Conservation (phyloP, 177 flowering plant species). For the Vitis hybrid region DNA sequence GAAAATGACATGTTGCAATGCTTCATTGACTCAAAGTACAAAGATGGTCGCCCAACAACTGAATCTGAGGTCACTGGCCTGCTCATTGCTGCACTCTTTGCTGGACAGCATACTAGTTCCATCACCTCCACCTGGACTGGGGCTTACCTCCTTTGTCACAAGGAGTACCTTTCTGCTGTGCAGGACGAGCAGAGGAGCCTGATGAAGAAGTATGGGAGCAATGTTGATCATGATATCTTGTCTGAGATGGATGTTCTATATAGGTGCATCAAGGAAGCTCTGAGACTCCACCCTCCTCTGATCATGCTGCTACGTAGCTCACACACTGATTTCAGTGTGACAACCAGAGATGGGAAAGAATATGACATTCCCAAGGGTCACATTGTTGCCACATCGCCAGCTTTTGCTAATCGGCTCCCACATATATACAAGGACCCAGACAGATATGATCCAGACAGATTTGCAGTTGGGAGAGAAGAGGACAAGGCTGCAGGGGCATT, state of each 20-base stretch:
- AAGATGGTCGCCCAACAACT: constrained; percentile 90
- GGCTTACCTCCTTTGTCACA: constrained; percentile 74
- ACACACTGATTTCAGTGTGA: constrained; percentile 81
- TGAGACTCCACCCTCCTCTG: constrained; percentile 96
- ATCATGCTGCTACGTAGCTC: constrained; percentile 84
- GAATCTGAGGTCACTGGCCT: constrained; percentile 92
- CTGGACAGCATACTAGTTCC: constrained; percentile 98
- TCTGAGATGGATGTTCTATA: constrained; percentile 92
- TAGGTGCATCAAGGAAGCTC: constrained; percentile 88
- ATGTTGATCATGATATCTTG: constrained; percentile 78
- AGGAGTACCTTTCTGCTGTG: constrained; percentile 58
- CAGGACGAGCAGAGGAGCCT: constrained; percentile 74
- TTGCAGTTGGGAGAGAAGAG: constrained; percentile 84
- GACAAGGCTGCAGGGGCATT: constrained; percentile 91
- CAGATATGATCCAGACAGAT: constrained; percentile 82
- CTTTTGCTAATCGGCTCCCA: constrained; percentile 90
- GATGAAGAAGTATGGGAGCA: constrained; percentile 63
- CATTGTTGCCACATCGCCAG: constrained; percentile 93
- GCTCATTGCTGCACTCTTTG: constrained; percentile 97
- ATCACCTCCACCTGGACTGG: constrained; percentile 97
- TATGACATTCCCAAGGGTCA: constrained; percentile 95
- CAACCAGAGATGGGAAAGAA: constrained; percentile 74
- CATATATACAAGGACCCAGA: constrained; percentile 77
- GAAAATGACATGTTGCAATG: constrained; percentile 91
- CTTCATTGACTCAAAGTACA: constrained; percentile 93